Evolutionary conservation across 352 stramenopile genomes (phyloP), one percentile per base, ranked within the genome.

Genomic region (Globisporangium cystogenes): DNA sequence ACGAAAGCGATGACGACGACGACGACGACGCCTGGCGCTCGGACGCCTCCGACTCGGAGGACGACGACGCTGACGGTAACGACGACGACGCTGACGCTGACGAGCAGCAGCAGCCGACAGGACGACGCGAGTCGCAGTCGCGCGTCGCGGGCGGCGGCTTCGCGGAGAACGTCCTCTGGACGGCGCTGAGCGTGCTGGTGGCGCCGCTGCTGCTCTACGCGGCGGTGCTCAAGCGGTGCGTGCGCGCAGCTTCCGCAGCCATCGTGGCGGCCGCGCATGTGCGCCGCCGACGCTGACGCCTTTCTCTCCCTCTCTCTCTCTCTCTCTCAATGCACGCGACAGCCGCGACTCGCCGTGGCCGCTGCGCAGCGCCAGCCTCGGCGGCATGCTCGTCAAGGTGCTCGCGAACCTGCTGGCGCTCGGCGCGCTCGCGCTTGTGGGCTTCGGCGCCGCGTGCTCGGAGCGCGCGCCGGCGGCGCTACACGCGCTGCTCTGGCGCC

Each of bases 131-230:
- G 39, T 64, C 26, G 35, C 62, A 42, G 64, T 67, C 70, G 53
- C 21, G 68, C 47, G 7, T 79, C 26, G 59, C 71, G 2, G 64
- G 68, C 27, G 73, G 68, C 4, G 36, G 55, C 3, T 53, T 72
- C 16, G 14, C 74, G 10, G 66, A 84, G 56, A 88, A 90, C 57
- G 50, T 77, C 7, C 29, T 53, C 43, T 92, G 81, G 81, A 92
- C 78, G 12, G 54, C 70, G 7, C 65, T 73, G 33, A 64, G 60
- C 0, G 43, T 76, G 40, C 40, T 56, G 6, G 53, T 84, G 4
- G 68, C 58, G 15, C 76, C 81, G 0, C 20, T 88, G 52, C 53
- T 75, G 52, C 47, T 87, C 21, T 90, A 88, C 56, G 53, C 54
- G 0, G 61, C 64, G 8, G 36, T 77, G 11, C 53, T 64, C 18